phyloP scores from a whole-genome alignment of 1,284 basidiomycete genomes.

The Ustilago lituana region DNA sequence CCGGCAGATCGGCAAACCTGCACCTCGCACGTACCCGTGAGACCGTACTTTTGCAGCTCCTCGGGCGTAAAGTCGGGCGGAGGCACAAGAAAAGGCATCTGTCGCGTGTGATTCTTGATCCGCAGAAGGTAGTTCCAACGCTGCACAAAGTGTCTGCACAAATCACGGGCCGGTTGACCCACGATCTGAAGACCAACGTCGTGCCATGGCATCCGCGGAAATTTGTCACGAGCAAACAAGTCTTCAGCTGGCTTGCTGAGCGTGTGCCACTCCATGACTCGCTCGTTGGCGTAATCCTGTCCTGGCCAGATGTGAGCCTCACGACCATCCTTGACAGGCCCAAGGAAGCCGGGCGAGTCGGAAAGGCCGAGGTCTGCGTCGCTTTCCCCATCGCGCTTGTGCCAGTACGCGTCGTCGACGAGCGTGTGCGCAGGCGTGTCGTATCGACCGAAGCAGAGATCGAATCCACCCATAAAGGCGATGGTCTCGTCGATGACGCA shows the following conservation, averaged over 20 bases:
- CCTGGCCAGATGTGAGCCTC: slow-evolving; percentile 83
- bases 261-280: slow-evolving; percentile 85
- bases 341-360: slow-evolving; percentile 44
- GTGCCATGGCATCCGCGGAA: slow-evolving; percentile 98
- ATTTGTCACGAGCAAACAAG: slow-evolving; percentile 87
- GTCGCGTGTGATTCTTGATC: slow-evolving; percentile 79
- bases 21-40: slow-evolving; percentile 95
- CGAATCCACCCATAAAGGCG: slow-evolving; percentile 97
- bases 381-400: slow-evolving; percentile 30
- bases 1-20: slow-evolving; percentile 96
- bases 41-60: slow-evolving; percentile 81
- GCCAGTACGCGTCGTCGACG: slow-evolving; percentile 77
- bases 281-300: slow-evolving; percentile 92
- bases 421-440: slow-evolving; percentile 94
- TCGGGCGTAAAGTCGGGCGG: slow-evolving; percentile 88
- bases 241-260: slow-evolving; percentile 92
- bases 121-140: slow-evolving; percentile 72
- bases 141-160: slow-evolving; percentile 94
- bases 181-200: slow-evolving; percentile 95
- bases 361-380: slow-evolving; percentile 26
- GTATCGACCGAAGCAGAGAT: slow-evolving; percentile 75
- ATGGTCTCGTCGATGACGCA: slow-evolving; percentile 97
- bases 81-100: slow-evolving; percentile 93
- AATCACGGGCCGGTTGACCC: slow-evolving; percentile 93
- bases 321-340: slow-evolving; percentile 70